Base-by-base conservation (phyloP, 2,329 filamentous ascomycete genomes). In the Magnaporthales sp. region DNA sequence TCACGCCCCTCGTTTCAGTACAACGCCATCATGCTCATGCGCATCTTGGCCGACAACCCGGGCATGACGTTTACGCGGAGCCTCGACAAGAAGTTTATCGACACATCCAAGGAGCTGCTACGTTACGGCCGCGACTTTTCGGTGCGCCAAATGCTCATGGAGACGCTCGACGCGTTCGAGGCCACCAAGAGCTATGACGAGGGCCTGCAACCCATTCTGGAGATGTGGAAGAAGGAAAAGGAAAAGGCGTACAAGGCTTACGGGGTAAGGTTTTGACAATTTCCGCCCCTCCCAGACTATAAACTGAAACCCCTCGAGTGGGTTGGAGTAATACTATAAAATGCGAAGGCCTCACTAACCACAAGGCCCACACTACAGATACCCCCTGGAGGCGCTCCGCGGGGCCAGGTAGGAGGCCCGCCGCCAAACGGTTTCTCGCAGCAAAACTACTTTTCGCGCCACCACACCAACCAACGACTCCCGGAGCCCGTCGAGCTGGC, bases 11-110 rank as follows among this genome's bases (percentile, higher is more conserved):
- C 91, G 72, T 88, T 89, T 71, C 94, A 98, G 77, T 98, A 97
- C 83, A 97, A 98, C 79, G 90, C 92, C 69, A 88, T 98, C 73
- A 98, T 98, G 95, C 85, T 99, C 67, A 83, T 96, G 71, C 90
- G 94, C 69, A 99, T 99, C 73, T 81, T 99, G 70, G 84, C 89
- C 71, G 93, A 98, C 77, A 97, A 99, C 75, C 95, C 95, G 0
- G 94, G 94, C 31, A 84, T 85, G 66, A 92, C 88, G 1, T 99
- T 99, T 74, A 97, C 94, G n/a, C 86, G 91, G 71, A 93, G 96
- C 75, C 78, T 98, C 58, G 93, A 97, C 77, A 84, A 89, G 74
- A 92, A 92, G 73, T 98, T 97, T 74, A 86, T 91, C 66, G 84
- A 89, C 58, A 88, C 88, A 0, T 79, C 91, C 19, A 94, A 93